Evolutionary conservation across 371 early-diverging fungal species (phyloP), one percentile per base, ranked within the genome.

Genomic region (Cokeromyces recurvatus): DNA sequence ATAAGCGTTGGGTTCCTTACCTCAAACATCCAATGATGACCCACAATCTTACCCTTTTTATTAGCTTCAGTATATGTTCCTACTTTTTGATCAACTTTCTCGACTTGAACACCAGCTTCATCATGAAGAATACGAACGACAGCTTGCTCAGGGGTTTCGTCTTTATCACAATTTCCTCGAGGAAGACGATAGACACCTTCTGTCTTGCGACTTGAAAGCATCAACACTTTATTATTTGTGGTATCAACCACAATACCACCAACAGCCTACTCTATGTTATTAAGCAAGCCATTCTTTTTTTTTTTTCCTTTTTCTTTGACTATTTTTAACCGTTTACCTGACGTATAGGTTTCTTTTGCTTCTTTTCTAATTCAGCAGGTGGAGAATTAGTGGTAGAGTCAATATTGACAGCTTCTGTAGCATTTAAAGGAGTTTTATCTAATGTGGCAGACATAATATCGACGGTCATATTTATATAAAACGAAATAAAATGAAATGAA

Each of bases 21-120:
- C 43, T 73, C 65, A 58, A 56, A 73, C 51, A 73, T 64, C 63
- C 65, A 64, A 52, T 73, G 65, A 46, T 73, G 70, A n/a, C 65
- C 69, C 11, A 67, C 58, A 20, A 59, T 73, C 23, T 73, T 73
- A 20, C 74, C 74, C 35, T 59, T 66, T 41, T 73, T 73, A 32
- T 69, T 69, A 31, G 65, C 74, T 31, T 73, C 66, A 10, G 62
- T 62, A 24, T 60, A 73, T 3, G 67, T 67, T 11, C 70, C 74
- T 14, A 73, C 57, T 36, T 58, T 53, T 11, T 46, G 48, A 14
- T 32, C 38, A 1, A 62, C 38, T 4, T 40, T 19, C 1, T 51
- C 48, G 10, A 54, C 62, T 12, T 46, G 22, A 17, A 73, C 38
- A 55, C 67, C 65, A 3, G 65, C 65, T 39, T 66, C 59, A 15